Evolutionary conservation across 1,284 basidiomycete genomes (phyloP).

Genomic region (Exobasidium cylindrosporum): DNA sequence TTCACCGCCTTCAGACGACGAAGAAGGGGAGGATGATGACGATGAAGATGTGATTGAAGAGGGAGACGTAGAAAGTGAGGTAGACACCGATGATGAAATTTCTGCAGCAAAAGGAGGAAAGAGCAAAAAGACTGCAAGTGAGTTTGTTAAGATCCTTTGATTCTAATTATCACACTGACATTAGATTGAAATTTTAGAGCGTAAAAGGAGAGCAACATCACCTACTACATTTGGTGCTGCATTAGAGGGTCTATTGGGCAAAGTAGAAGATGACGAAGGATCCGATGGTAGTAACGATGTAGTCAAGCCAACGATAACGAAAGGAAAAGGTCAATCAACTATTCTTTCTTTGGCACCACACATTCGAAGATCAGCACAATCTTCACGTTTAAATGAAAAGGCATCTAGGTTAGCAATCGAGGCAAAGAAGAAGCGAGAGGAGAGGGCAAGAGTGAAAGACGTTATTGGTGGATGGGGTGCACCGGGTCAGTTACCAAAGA

Average conservation of each 20-base stretch:
- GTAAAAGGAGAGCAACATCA: slow-evolving; percentile 2
- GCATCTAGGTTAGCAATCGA: slow-evolving; percentile 46
- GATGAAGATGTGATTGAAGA: slow-evolving; percentile 8
- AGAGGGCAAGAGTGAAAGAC: slow-evolving; percentile 46
- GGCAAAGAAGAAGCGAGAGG: slow-evolving; percentile 42
- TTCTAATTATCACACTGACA: too few relatives aligned
- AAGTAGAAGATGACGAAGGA: slow-evolving; percentile 2
- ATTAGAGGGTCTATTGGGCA: neutral
- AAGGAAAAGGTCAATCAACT: slow-evolving; percentile 11
- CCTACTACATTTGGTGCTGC: slow-evolving; percentile 1
- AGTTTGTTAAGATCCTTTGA: too few relatives aligned
- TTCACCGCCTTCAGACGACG: slow-evolving; percentile 5
- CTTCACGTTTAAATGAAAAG: slow-evolving; percentile 40
- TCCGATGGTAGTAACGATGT: slow-evolving; percentile 1
- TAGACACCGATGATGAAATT: slow-evolving; percentile 4
- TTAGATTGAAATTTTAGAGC: neutral
- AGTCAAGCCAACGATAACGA: neutral
- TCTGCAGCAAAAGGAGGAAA: neutral
- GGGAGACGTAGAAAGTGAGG: slow-evolving; percentile 7
- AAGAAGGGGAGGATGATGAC: slow-evolving; percentile 14
- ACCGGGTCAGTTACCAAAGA: slow-evolving; percentile 40
- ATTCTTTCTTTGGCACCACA: slow-evolving; percentile 53
- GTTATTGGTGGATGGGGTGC: slow-evolving; percentile 53
- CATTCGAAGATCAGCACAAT: slow-evolving; percentile 39
- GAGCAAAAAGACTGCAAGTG: slow-evolving; percentile 9